Conservation (phyloP, 306 rosid genomes). For the Vicia villosa region DNA sequence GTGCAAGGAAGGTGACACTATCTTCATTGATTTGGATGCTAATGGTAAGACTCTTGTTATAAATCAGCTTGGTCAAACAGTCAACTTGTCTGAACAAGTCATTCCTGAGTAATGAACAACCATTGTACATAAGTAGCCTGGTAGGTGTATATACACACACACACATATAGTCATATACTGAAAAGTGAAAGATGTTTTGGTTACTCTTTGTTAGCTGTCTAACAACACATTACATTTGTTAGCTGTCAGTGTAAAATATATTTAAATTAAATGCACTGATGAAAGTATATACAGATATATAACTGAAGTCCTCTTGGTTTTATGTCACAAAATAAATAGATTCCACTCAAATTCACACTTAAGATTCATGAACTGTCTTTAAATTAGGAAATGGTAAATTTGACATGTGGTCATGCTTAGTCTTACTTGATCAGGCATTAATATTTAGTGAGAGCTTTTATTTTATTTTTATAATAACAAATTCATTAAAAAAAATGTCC, state of each 20-base stretch:
- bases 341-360: too few relatives aligned
- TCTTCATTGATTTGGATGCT: constrained; percentile 69
- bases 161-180: not conserved
- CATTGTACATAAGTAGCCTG: constrained; percentile 22
- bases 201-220: constrained; percentile 35
- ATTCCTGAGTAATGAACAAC: constrained; percentile 30
- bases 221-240: not conserved
- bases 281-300: not conserved
- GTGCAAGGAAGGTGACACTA: constrained; percentile 73
- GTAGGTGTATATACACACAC: constrained; percentile 32
- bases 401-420: too few relatives aligned
- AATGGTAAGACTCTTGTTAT: constrained; percentile 61
- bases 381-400: too few relatives aligned
- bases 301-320: too few relatives aligned
- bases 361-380: too few relatives aligned
- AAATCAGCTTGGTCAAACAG: constrained; percentile 52
- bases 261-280: constrained; percentile 34
- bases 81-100: constrained; percentile 54
- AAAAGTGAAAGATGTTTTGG: constrained; percentile 20
- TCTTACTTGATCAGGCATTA: too few relatives aligned
- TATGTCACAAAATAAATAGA: too few relatives aligned
- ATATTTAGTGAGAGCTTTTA: too few relatives aligned
- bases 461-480: too few relatives aligned
- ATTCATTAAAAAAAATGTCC: too few relatives aligned
- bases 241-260: constrained; percentile 29